These are phyloP conservation scores for Diplodia scrobiculata DNA, from an alignment of 2,329 filamentous ascomycete species.

Conservation along the genomic window DNA sequence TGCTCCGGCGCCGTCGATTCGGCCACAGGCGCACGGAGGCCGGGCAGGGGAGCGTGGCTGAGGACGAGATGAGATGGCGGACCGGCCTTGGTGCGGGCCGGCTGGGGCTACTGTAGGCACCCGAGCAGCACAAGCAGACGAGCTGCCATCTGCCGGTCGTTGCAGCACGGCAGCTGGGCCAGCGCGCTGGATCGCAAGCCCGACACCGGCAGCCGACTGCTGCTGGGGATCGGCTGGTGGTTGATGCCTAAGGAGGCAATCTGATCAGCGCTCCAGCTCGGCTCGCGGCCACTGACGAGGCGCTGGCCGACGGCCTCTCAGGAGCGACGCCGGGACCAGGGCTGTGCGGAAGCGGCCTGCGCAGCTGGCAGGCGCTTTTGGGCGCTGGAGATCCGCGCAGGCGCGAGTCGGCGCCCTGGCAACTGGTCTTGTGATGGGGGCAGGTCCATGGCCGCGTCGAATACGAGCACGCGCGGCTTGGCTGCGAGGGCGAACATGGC, in stretches of 20 bases:
- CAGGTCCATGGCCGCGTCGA: neutral
- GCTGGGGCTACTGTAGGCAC: constrained; percentile 15
- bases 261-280: constrained; percentile 25
- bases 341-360: constrained; percentile 21
- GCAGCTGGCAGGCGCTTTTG: neutral
- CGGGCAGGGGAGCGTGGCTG: constrained; percentile 10
- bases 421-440: constrained; percentile 6
- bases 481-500: neutral
- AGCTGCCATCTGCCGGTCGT: neutral
- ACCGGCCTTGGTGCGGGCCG: constrained; percentile 4
- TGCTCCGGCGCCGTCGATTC: constrained; percentile 15
- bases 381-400: neutral
- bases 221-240: constrained; percentile 18
- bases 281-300: constrained; percentile 12
- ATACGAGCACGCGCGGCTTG: constrained; percentile 14
- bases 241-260: constrained; percentile 28
- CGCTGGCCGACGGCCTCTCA: constrained; percentile 4
- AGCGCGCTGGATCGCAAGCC: constrained; percentile 1
- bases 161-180: constrained; percentile 17
- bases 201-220: constrained; percentile 2
- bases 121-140: constrained; percentile 10
- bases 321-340: constrained; percentile 23
- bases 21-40: constrained; percentile 3
- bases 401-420: constrained; percentile 3
- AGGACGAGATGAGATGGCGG: neutral